Base-by-base conservation (phyloP, 2,329 filamentous ascomycete species). In the Monosporascus sp. region DNA sequence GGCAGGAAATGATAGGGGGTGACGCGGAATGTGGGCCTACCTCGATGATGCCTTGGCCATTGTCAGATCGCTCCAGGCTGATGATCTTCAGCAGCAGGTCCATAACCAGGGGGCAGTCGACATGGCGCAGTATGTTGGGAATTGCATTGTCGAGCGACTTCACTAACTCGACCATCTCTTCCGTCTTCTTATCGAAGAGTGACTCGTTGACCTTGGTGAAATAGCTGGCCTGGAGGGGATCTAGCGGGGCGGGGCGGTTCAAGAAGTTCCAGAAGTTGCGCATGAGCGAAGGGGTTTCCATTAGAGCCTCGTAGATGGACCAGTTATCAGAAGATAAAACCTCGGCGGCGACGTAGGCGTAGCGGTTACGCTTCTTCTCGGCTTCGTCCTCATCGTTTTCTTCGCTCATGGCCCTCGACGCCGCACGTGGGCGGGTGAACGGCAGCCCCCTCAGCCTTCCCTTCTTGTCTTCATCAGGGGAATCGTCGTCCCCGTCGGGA, bases 201-300 rank as follows among this genome's bases (percentile, higher is more conserved):
- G 90, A 89, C 74, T 99, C 94, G 71, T 97, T 97, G 67, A 99
- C 92, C 69, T 97, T 99, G 52, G 93, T 97, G 69, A 99, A 99
- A 70, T 99, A 99, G 66, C 92, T 92, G 18, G 94, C 93, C 72
- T 97, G 93, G 6, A 97, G 80, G 38, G 93, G 89, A 69, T 97
- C 93, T 52, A 99, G 81, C 3, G 93, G 90, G 11, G 90, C 82
- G n/a, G 89, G 82, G 52, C 86, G 83, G 67, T 88, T 88, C 62
- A 99, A 74, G 70, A 97, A 99, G 48, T 84, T 78, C 94, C 94
- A 99, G 71, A 99, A 97, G 60, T 87, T 83, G 64, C 85, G 84
- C 62, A 99, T 74, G 56, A 91, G 80, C 45, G 83, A 76, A 52
- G 86, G 86, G 69, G 92, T 93, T 65, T 95, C 88, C 76, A 97